Evolutionary conservation across 768 basidiomycete genomes (phyloP).

Genomic region (Tephrocybe sp.): DNA sequence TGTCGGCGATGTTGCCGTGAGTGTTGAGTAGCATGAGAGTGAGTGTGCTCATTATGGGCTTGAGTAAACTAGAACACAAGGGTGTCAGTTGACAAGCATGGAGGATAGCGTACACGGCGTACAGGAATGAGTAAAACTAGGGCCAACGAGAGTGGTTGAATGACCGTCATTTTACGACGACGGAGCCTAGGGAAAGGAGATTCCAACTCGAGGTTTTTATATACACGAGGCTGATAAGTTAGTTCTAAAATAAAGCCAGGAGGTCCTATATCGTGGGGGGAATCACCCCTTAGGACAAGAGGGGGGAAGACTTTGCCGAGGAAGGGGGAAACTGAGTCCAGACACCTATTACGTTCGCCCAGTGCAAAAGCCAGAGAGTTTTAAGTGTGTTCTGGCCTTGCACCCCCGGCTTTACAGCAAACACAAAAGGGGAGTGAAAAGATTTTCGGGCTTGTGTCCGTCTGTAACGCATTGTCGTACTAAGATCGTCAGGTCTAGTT

Average conservation of each 20-base stretch:
- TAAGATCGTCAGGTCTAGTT: slow-evolving; percentile 10
- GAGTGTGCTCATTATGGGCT: slow-evolving; percentile 23
- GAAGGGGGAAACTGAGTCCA: slow-evolving; percentile 18
- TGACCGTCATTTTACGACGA: slow-evolving; percentile 30
- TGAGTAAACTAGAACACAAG: slow-evolving; percentile 19
- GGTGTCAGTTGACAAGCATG: slow-evolving; percentile 3
- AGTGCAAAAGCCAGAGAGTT: slow-evolving; percentile 1
- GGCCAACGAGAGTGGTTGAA: slow-evolving; percentile 29
- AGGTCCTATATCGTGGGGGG: slow-evolving; percentile 19
- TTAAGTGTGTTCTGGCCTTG: background rate
- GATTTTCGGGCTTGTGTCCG: slow-evolving; percentile 12
- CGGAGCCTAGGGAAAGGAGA: slow-evolving; percentile 12
- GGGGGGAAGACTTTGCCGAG: slow-evolving; percentile 18
- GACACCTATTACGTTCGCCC: slow-evolving; percentile 24
- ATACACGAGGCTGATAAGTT: slow-evolving; percentile 21
- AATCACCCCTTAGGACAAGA: slow-evolving; percentile 19
- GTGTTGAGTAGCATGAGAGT: slow-evolving; percentile 19
- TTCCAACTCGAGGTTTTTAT: slow-evolving; percentile 25
- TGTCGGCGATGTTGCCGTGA: slow-evolving; percentile 35
- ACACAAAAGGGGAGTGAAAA: slow-evolving; percentile 21
- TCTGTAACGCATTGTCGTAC: slow-evolving; percentile 12
- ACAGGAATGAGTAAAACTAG: slow-evolving; percentile 39
- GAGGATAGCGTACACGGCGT: slow-evolving; percentile 9
- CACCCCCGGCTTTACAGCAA: slow-evolving; percentile 1
- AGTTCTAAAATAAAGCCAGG: slow-evolving; percentile 27